These are phyloP conservation scores for Carnegiea gigantea DNA, from an alignment of 179 eudicot genomes.

Conservation along the genomic window DNA sequence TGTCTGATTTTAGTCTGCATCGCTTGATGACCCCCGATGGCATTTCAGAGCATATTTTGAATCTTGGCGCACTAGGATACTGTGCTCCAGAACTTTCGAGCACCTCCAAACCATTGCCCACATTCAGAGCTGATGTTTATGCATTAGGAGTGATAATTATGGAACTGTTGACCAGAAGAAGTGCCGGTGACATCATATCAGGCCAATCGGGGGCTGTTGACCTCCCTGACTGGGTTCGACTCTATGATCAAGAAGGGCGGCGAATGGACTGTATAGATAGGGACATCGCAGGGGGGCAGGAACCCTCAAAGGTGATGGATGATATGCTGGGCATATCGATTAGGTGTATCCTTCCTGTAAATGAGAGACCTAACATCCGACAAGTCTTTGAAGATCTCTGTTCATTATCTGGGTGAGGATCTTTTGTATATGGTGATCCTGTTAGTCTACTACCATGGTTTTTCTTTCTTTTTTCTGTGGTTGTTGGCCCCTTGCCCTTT, in stretches of 20 bases:
- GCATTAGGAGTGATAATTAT: conserved; percentile 82
- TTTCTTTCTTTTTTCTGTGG: background rate
- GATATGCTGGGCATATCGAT: conserved; percentile 74
- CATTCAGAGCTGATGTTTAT: conserved; percentile 78
- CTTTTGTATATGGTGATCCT: conserved; percentile 43
- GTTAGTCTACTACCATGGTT: conserved; percentile 26
- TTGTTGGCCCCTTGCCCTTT: conserved; percentile 14
- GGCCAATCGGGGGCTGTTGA: conserved; percentile 92
- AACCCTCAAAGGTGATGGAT: conserved; percentile 67
- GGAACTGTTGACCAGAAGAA: conserved; percentile 87
- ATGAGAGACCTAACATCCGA: conserved; percentile 83
- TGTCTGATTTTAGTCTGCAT: conserved; percentile 75
- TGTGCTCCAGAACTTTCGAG: conserved; percentile 77
- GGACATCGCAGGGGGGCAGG: conserved; percentile 66
- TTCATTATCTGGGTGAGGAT: conserved; percentile 59
- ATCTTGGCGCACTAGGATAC: conserved; percentile 83
- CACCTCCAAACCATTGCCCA: conserved; percentile 58
- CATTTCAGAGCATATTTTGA: conserved; percentile 73
- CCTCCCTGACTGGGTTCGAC: conserved; percentile 89
- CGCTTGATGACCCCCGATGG: conserved; percentile 84
- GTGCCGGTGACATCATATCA: conserved; percentile 93
- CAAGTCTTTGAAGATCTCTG: conserved; percentile 68
- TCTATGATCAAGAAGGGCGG: conserved; percentile 81
- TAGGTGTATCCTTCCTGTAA: conserved; percentile 84
- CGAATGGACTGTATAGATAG: conserved; percentile 83